These are phyloP conservation scores for Xylariales sp. DNA, from an alignment of 2,329 filamentous ascomycete species.

Conservation along the genomic window DNA sequence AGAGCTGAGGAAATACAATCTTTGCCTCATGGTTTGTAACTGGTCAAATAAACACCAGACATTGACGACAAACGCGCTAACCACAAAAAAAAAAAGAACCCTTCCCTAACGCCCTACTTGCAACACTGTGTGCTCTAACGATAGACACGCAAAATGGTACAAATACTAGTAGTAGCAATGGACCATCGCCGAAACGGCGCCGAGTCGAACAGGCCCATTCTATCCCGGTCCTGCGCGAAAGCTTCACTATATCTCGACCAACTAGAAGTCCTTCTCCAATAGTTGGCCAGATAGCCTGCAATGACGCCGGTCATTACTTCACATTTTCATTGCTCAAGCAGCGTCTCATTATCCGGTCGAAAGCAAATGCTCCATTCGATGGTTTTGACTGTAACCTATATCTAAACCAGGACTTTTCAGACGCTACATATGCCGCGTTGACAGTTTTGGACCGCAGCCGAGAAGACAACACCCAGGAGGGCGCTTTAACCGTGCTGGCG, in stretches of 20 bases:
- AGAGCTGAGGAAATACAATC: background rate
- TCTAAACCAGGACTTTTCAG: constrained; percentile 29
- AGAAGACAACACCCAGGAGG: constrained; percentile 37
- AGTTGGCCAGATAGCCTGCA: constrained; percentile 20
- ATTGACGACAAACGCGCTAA: constrained; percentile 12
- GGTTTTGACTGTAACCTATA: constrained; percentile 34
- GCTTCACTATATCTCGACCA: constrained; percentile 38
- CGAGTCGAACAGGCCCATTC: constrained; percentile 37
- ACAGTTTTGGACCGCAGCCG: constrained; percentile 33
- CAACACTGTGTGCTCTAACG: constrained; percentile 12
- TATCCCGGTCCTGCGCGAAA: constrained; percentile 41
- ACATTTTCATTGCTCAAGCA: constrained; percentile 24
- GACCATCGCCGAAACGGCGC: constrained; percentile 42
- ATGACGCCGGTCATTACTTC: constrained; percentile 37
- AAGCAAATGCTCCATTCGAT: constrained; percentile 21
- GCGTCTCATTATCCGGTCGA: constrained; percentile 34
- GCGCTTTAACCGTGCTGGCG: constrained; percentile 50
- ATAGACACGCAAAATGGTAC: constrained; percentile 1
- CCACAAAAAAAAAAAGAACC: constrained; percentile 21
- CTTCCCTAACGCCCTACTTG: constrained; percentile 25
- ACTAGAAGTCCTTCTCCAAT: background rate
- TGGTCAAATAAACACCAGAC: background rate
- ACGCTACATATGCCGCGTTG: constrained; percentile 30
- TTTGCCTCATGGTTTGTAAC: constrained; percentile 20
- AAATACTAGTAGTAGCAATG: constrained; percentile 8